A percentile compares a stretch with the other conserved stretches of the same genome.
These are phyloP conservation scores for Bruguiera hainesii DNA, from an alignment of 441 rosid species.

Conservation along the genomic window DNA sequence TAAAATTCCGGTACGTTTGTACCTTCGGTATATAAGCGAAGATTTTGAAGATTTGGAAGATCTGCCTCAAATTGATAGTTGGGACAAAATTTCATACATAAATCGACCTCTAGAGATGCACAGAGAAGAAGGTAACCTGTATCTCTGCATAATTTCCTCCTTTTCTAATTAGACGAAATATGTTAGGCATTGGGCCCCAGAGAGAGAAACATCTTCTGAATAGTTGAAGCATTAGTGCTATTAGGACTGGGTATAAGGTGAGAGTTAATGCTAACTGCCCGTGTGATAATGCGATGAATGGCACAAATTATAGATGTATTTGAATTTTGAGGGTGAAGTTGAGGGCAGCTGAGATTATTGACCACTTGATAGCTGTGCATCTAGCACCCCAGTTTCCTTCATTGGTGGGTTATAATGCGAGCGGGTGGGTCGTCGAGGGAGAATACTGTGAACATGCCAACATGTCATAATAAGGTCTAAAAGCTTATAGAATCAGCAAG, in stretches of 20 bases:
- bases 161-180: no score
- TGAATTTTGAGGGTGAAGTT: no score
- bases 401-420: background rate
- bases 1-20: slow-evolving; percentile 81
- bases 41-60: slow-evolving; percentile 73
- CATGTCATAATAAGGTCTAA: background rate
- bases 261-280: no score
- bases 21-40: slow-evolving; percentile 48
- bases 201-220: no score
- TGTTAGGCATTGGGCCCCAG: no score
- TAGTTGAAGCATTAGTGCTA: no score
- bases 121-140: slow-evolving; percentile 59
- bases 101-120: slow-evolving; percentile 72
- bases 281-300: no score
- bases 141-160: background rate
- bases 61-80: slow-evolving; percentile 53
- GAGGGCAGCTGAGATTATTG: no score
- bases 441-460: background rate
- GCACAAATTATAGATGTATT: no score
- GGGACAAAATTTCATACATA: slow-evolving; percentile 81
- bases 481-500: background rate
- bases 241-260: no score
- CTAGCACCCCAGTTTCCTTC: background rate
- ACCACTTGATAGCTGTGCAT: no score
- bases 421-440: no score